These are phyloP conservation scores for Boletus pseudopeckii DNA, from an alignment of 768 basidiomycete genomes.

Conservation along the genomic window DNA sequence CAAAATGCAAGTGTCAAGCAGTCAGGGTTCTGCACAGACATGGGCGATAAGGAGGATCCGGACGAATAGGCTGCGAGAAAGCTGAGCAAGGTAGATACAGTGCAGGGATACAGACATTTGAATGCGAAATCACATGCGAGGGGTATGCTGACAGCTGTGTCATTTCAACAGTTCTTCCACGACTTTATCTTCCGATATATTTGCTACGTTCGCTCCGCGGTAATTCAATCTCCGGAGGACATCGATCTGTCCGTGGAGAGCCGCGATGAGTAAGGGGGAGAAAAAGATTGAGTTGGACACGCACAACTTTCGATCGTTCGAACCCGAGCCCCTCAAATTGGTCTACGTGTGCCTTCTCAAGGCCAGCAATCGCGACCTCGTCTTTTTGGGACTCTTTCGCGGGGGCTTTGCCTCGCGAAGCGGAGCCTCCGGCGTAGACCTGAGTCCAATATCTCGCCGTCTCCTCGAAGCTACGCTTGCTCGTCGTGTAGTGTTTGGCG, in stretches of 20 bases:
- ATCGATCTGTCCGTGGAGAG: constrained; percentile 58
- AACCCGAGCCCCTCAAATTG: constrained; percentile 85
- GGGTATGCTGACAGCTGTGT: constrained; percentile 28
- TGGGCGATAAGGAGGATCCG: constrained; percentile 14
- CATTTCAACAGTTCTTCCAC: constrained; percentile 82
- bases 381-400: constrained; percentile 34
- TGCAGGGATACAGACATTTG: constrained; percentile 24
- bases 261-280: neutral
- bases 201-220: constrained; percentile 74
- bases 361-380: constrained; percentile 68
- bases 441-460: constrained; percentile 95
- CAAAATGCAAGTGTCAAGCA: neutral
- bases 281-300: constrained; percentile 30
- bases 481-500: constrained; percentile 93
- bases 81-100: constrained; percentile 24
- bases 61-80: constrained; percentile 12
- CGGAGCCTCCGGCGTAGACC: constrained; percentile 80
- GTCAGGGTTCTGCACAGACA: constrained; percentile 7
- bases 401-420: constrained; percentile 38
- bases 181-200: constrained; percentile 78
- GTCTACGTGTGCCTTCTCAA: constrained; percentile 79
- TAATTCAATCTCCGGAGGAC: constrained; percentile 87
- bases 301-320: constrained; percentile 76
- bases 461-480: constrained; percentile 81
- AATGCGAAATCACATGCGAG: constrained; percentile 18